Base-by-base conservation (phyloP, 2,329 filamentous ascomycete genomes). In the Podosphaera fusca region DNA sequence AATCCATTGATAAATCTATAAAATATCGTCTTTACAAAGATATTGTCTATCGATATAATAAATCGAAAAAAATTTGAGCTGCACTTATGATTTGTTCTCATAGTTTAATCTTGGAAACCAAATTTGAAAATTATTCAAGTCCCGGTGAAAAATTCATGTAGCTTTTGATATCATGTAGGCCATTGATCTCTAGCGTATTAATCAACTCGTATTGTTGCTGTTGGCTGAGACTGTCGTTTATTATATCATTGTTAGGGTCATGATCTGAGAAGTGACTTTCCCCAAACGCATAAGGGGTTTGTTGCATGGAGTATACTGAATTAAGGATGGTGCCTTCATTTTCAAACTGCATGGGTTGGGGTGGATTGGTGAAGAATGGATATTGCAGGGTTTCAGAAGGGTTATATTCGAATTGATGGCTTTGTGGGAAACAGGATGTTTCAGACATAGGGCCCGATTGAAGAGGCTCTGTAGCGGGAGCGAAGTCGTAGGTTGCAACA, bases 191-290 rank as follows among this genome's bases (percentile, higher is more conserved):
- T 38, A 94, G 75, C 54, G 81, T 81, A 57, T 82, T 80, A 84
- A 94, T 87, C 42, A 94, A 72, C 71, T 94, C 85, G 60, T 82
- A 71, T 69, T 92, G 87, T 69, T 94, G 86, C 64, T 87, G 79
- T 61, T 88, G 83, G 59, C 81, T 89, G 36, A 94, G 72, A 59
- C 76, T 85, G 61, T 81, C 87, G 64, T 79, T 80, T 59, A 66
- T 77, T 76, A 66, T 67, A 60, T 70, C 64, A 65, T 73, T 68
- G 59, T 70, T 66, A 35, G 70, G 70, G 58, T 70, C 71, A 9
- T 70, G 69, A 51, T 73, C 71, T 49, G 71, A 70, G 61, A 61
- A 67, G 47, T 64, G 47, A 55, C 61, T 63, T n/a, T 61, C 58
- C 2, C 61, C 60, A 56, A 68, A 68, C 33, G 57, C 61, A 53